Percentiles rank a stretch among this genome's conserved stretches.
These are phyloP conservation scores for Amanita phalloides DNA, from an alignment of 768 basidiomycete genomes.

Conservation along the genomic window DNA sequence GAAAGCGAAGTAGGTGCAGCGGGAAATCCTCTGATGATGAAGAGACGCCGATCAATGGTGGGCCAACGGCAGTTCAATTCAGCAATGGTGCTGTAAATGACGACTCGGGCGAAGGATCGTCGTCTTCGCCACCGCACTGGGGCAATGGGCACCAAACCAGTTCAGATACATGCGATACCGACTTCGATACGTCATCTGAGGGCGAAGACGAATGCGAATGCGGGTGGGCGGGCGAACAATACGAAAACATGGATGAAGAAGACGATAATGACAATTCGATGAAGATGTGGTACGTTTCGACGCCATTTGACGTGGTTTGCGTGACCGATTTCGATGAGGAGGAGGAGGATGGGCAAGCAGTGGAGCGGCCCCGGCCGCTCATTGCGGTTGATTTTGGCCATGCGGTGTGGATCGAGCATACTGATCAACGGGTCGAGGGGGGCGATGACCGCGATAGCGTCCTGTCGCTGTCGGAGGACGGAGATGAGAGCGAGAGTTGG, in stretches of 20 bases:
- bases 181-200: neutral
- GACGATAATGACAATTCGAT: conserved; percentile 20
- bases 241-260: conserved; percentile 5
- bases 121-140: neutral
- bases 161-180: neutral
- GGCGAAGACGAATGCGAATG: conserved; percentile 2
- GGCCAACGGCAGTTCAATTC: neutral
- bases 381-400: conserved; percentile 86
- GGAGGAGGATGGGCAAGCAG: conserved; percentile 25
- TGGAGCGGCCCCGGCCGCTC: conserved; percentile 50
- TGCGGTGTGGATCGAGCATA: conserved; percentile 72
- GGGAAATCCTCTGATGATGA: neutral
- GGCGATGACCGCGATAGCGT: conserved; percentile 1
- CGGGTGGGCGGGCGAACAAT: conserved; percentile 5
- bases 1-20: neutral
- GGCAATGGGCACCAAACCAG: neutral
- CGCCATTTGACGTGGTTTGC: conserved; percentile 64
- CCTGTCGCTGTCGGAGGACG: conserved; percentile 11
- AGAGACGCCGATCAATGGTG: neutral
- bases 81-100: neutral
- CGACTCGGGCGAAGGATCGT: neutral
- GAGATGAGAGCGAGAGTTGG: conserved; percentile 17
- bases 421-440: conserved; percentile 9
- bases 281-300: conserved; percentile 60
- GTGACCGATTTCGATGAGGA: conserved; percentile 41